phyloP scores from a whole-genome alignment of 805 yeast genomes.

The Yamadazyma takamatsuzukensis region DNA sequence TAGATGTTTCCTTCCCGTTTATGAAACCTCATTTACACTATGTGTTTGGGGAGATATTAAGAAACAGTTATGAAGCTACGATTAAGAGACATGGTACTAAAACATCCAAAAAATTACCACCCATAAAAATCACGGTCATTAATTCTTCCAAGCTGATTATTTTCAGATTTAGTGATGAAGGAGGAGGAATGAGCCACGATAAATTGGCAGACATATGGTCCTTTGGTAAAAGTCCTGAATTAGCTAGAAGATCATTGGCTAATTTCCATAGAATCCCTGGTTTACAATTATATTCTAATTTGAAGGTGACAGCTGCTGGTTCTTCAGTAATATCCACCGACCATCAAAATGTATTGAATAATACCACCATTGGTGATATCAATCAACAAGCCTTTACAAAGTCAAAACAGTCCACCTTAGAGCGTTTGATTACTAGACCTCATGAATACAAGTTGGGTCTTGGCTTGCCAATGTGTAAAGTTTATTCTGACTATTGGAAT shows the following conservation, averaged over 20 bases:
- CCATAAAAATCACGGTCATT: slow-evolving; percentile 73
- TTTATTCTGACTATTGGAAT: slow-evolving; percentile 95
- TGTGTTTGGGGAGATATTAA: slow-evolving; percentile 78
- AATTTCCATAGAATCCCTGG: slow-evolving; percentile 74
- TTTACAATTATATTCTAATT: slow-evolving; percentile 40
- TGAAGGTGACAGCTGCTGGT: slow-evolving; percentile 39
- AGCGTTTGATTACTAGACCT: slow-evolving; percentile 66
- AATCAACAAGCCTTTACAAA: slow-evolving; percentile 17
- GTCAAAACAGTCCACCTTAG: slow-evolving; percentile 51
- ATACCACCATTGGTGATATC: slow-evolving; percentile 37
- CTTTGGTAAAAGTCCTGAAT: slow-evolving; percentile 67
- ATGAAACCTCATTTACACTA: slow-evolving; percentile 84
- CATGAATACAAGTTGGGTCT: slow-evolving; percentile 75
- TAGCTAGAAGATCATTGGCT: slow-evolving; percentile 55
- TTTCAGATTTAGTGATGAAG: slow-evolving; percentile 81
- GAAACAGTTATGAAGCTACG: slow-evolving; percentile 84
- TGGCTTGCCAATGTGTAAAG: slow-evolving; percentile 89
- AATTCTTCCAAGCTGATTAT: slow-evolving; percentile 63
- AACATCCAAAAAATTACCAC: slow-evolving; percentile 48
- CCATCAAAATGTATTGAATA: slow-evolving; percentile 20
- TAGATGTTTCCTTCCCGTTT: slow-evolving; percentile 69
- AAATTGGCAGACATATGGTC: slow-evolving; percentile 75
- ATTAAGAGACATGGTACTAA: slow-evolving; percentile 36
- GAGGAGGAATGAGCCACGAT: slow-evolving; percentile 75
- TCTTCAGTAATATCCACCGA: slow-evolving; percentile 29